These are phyloP conservation scores for Trifolium repens DNA, from an alignment of 306 rosid genomes.

Conservation along the genomic window DNA sequence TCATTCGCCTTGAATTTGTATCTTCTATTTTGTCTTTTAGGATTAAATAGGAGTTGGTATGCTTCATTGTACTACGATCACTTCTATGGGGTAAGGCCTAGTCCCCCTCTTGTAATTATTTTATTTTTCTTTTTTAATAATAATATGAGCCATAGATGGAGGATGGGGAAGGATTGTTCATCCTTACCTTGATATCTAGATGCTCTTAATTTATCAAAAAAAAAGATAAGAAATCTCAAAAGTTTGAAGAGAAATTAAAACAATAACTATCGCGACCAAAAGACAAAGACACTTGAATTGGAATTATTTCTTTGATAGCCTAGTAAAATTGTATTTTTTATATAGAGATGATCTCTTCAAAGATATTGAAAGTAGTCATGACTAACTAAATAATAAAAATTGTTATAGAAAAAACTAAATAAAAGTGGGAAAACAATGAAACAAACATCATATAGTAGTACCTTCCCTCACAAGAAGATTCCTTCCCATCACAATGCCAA, in stretches of 20 bases:
- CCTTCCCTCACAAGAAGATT: conserved; percentile 49
- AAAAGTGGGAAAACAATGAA: conserved; percentile 1
- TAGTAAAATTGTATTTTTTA: conserved; percentile 2
- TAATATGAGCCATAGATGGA: too few relatives aligned
- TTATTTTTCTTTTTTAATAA: too few relatives aligned
- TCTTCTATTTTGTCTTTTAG: too few relatives aligned
- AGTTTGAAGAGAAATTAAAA: not conserved
- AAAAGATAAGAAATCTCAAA: not conserved
- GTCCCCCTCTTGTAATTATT: too few relatives aligned
- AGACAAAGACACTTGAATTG: not conserved
- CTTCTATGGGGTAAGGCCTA: too few relatives aligned
- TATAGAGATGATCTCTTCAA: conserved; percentile 25
- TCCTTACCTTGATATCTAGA: too few relatives aligned
- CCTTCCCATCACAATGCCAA: conserved; percentile 58
- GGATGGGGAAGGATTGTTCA: too few relatives aligned
- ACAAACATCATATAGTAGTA: not conserved
- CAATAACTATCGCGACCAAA: not conserved
- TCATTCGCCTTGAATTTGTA: too few relatives aligned
- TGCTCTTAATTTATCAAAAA: too few relatives aligned
- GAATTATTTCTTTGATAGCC: conserved; percentile 15
- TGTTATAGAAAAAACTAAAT: not conserved
- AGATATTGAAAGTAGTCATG: conserved; percentile 37
- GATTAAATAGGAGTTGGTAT: too few relatives aligned
- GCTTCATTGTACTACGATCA: too few relatives aligned
- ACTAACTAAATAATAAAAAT: not conserved